Base-by-base conservation (phyloP, 192 early-diverging fungal genomes). In the Coemansia sp. region DNA sequence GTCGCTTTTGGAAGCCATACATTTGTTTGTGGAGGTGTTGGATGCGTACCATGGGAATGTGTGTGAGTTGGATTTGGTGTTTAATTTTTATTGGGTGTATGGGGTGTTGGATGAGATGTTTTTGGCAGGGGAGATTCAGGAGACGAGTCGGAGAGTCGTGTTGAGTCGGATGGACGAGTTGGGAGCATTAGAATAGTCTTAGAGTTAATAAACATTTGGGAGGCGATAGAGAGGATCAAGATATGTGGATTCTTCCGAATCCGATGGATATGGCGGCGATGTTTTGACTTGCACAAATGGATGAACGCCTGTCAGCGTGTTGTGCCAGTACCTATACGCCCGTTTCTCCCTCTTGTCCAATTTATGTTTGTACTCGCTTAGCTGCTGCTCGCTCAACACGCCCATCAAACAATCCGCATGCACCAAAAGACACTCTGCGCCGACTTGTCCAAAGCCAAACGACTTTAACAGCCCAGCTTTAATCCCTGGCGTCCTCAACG, bases 31-130 rank as follows among this genome's bases (percentile, higher is more conserved):
- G 9, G 97, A 99, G 80, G 93, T 99, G 0, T 78, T 99, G 37
- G 97, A 99, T 75, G 86, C 93, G 19, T 99, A 97, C 85, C 98
- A 98, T 77, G 92, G 92, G 31, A 99, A 98, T 57, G 97, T 99
- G 5, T 98, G 95, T 72, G 96, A 99, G 78, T 85, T 98, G 31
- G 94, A 98, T 77, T 84, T 98, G 47, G 95, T 99, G 12, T 97
- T 99, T 75, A 97, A 99, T 83, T 96, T 97, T 82, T 97, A 95
- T 82, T 90, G 89, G 87, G 96, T 98, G 2, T 99, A 99, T 84
- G 86, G 90, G 3, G 96, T 98, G 26, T 77, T 99, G 60, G 97
- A 99, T 74, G 97, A 99, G 80, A 91, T 97, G 59, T 97, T 97
- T 81, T 82, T 99, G 62, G 96, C 94, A 1, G 96, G 97, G 19